Base-by-base conservation (phyloP, 495 filamentous ascomycete species). In the Aspergillus carlsbadensis region DNA sequence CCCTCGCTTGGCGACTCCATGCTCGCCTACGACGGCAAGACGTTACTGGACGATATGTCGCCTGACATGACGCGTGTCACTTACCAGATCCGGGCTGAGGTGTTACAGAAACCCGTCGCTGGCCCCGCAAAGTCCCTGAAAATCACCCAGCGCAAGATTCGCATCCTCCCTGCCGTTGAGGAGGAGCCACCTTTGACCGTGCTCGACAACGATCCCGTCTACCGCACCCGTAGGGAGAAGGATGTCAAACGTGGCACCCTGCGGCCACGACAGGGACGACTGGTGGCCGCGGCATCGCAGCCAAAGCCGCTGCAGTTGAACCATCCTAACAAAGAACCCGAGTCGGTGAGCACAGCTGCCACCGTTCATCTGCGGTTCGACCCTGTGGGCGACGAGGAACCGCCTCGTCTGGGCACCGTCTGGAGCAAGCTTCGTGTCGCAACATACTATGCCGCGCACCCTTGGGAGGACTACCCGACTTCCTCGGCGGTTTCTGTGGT, bases 151-250 rank as follows among this genome's bases (percentile, higher is more conserved):
- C 83, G 85, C 56, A 85, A 85, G 62, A 72, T 98, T 40, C 86
- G 86, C 39, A 78, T 98, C 29, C 77, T 95, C n/a, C 95, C 94
- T 7, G 81, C 78, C 0, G 69, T 82, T 6, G 74, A 81, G 13
- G 95, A 95, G 69, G 82, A 87, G 37, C 87, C 94, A 6, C 93
- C 94, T 0, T 72, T 97, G 48, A 85, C 79, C 56, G 68, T 89
- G 20, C 74, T 77, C 20, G 75, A 78, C 18, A 70, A 80, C 13
- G 80, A 86, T 57, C 65, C 75, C n/a, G 74, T 86, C 42, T 96
- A 92, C 66, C 74, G 75, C 34, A 78, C 89, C 51, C 80, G 83
- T 29, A 85, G 83, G 68, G 86, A 91, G 63, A 97, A 96, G 75
- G 76, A 76, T 10, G 72, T 98, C 34, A 85, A 81, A 56, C 91